Conservation (phyloP, 306 rosid species). For the Cicer judaicum region DNA sequence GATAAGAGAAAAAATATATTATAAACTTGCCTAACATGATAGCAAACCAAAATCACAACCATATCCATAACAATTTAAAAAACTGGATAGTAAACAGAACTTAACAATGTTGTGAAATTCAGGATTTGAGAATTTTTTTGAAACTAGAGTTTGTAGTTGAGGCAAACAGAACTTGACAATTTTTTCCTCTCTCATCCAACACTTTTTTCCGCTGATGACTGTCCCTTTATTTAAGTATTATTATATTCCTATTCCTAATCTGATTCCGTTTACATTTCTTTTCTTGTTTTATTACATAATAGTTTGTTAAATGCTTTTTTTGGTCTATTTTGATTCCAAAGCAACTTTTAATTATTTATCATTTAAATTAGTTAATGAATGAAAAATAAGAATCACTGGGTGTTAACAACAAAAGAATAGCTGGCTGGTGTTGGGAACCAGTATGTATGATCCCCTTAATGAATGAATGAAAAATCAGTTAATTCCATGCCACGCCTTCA, state of each 20-base stretch:
- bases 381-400: not conserved
- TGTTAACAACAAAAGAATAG: no score
- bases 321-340: not conserved
- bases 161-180: no score
- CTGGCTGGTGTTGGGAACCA: no score
- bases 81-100: not conserved
- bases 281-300: not conserved
- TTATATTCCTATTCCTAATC: not conserved
- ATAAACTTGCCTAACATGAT: slow-evolving; percentile 29
- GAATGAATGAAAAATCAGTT: not conserved
- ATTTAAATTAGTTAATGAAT: no score
- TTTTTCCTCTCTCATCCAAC: no score
- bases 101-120: not conserved
- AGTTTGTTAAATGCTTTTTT: no score
- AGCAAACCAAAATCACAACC: not conserved
- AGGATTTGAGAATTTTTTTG: not conserved
- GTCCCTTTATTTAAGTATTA: not conserved
- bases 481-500: not conserved
- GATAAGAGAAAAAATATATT: slow-evolving; percentile 26
- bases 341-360: not conserved
- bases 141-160: not conserved
- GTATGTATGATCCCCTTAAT: not conserved
- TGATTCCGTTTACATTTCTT: not conserved
- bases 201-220: not conserved
- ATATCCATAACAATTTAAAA: not conserved